phyloP scores from a whole-genome alignment of 2,329 filamentous ascomycete species.

The Exophiala spinifera region DNA sequence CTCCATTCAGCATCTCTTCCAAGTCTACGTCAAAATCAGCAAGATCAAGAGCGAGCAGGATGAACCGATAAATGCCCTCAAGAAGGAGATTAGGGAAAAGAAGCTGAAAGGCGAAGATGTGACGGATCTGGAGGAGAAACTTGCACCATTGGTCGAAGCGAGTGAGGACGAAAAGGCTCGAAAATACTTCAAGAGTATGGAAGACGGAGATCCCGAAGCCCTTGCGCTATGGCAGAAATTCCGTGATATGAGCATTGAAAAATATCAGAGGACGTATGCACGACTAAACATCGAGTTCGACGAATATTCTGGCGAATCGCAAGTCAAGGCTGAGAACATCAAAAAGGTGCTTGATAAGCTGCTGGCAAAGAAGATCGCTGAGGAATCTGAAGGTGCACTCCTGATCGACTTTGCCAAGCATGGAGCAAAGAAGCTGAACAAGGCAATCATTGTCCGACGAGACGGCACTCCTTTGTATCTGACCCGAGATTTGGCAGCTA shows the following conservation, averaged over 20 bases:
- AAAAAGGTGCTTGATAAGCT: slow-evolving; percentile 57
- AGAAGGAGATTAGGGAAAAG: slow-evolving; percentile 48
- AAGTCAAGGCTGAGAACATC: slow-evolving; percentile 62
- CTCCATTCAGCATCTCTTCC: slow-evolving; percentile 63
- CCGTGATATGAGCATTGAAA: slow-evolving; percentile 61
- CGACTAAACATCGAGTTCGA: slow-evolving; percentile 64
- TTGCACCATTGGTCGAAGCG: slow-evolving; percentile 48
- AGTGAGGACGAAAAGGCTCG: slow-evolving; percentile 53
- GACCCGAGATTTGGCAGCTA: slow-evolving; percentile 66
- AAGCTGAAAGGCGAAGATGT: slow-evolving; percentile 50
- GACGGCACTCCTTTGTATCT: slow-evolving; percentile 67
- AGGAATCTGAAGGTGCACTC: slow-evolving; percentile 63
- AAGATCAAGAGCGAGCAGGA: slow-evolving; percentile 55
- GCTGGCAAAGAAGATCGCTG: slow-evolving; percentile 58
- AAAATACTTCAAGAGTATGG: slow-evolving; percentile 66
- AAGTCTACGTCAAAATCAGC: slow-evolving; percentile 65
- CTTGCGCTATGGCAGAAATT: slow-evolving; percentile 62
- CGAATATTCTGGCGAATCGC: slow-evolving; percentile 67
- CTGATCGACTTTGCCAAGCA: slow-evolving; percentile 70
- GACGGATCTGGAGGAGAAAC: slow-evolving; percentile 42
- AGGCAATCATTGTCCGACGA: slow-evolving; percentile 64
- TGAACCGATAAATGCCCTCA: slow-evolving; percentile 54
- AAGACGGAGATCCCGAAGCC: slow-evolving; percentile 58
- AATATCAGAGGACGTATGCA: slow-evolving; percentile 63
- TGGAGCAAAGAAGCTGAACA: slow-evolving; percentile 63